Base-by-base conservation (phyloP, 2,329 filamentous ascomycete species). In the Colletotrichum viniferum region DNA sequence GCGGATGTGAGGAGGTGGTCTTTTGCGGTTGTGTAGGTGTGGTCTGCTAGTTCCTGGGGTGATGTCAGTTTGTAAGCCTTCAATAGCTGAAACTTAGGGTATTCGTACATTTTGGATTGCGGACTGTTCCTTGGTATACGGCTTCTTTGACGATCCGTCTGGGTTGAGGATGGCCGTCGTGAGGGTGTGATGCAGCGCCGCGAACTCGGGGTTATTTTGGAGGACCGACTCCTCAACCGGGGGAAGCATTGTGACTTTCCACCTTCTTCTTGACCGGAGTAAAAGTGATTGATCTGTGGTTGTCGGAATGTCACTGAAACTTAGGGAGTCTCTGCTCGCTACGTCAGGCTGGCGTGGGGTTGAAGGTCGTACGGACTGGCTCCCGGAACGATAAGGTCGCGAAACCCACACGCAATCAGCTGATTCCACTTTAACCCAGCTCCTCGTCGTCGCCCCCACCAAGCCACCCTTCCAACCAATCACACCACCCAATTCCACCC, bases 131-230 rank as follows among this genome's bases (percentile, higher is more conserved):
- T 88, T 88, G 18, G 86, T 86, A 3, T 84, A 83, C n/a, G 86
- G 83, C n/a, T 86, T 83, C 79, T 87, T 90, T 3, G 90, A 91
- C 10, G 91, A 90, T 3, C 89, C 91, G 81, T 92, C 89, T 0
- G 87, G 82, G 77, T 91, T 90, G 7, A 93, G 86, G 30, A 92
- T 81, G 3, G 85, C 85, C 2, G 86, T 88, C 8, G 88, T 90
- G 61, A 93, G 84, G 14, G 86, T 89, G 18, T 83, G 85, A 81
- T 93, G 91, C 7, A 93, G 86, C 38, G 86, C 84, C n/a, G 89
- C 88, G 78, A 93, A 93, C 26, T 90, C 87, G 0, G 91, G 91
- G 77, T 93, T 93, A 73, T 85, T 86, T 68, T 87, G 82, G 2
- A 93, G 81, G 21, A 93, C 84, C 0, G 86, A 78, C 10, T 89